These are phyloP conservation scores for Tetracladium marchalianum DNA, from an alignment of 495 filamentous ascomycete genomes.

Conservation along the genomic window DNA sequence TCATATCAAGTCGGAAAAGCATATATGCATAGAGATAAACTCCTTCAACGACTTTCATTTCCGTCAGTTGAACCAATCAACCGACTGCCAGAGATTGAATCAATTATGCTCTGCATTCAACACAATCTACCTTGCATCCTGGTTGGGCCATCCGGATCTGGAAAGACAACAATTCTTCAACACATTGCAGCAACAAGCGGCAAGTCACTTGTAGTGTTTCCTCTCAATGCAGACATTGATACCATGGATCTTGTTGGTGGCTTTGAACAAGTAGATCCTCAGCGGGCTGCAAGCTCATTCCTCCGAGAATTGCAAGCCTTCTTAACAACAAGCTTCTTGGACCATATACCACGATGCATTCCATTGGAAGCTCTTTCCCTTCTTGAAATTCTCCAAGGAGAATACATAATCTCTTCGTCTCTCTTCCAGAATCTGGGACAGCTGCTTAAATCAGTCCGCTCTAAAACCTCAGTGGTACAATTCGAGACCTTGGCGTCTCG, in stretches of 20 bases:
- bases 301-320: conserved; percentile 42
- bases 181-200: conserved; percentile 72
- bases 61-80: conserved; percentile 46
- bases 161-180: conserved; percentile 71
- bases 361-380: conserved; percentile 34
- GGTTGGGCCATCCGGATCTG: conserved; percentile 74
- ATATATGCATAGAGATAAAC: conserved; percentile 46
- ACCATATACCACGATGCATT: conserved; percentile 31
- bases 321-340: conserved; percentile 43
- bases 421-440: conserved; percentile 18
- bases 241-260: conserved; percentile 95
- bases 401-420: conserved; percentile 3
- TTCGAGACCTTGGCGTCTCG: conserved; percentile 7
- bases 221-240: conserved; percentile 87
- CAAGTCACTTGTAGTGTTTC: conserved; percentile 61
- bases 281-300: conserved; percentile 50
- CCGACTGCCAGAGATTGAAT: conserved; percentile 63
- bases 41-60: conserved; percentile 44
- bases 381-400: conserved; percentile 25
- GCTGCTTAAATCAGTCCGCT: conserved; percentile 2
- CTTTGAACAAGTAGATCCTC: conserved; percentile 85
- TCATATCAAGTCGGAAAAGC: conserved; percentile 75
- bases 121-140: conserved; percentile 83
- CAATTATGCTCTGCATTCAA: conserved; percentile 76
- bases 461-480: conserved; percentile 9